Conservation (phyloP, 1,284 basidiomycete genomes). For the Peniophora sp. region DNA sequence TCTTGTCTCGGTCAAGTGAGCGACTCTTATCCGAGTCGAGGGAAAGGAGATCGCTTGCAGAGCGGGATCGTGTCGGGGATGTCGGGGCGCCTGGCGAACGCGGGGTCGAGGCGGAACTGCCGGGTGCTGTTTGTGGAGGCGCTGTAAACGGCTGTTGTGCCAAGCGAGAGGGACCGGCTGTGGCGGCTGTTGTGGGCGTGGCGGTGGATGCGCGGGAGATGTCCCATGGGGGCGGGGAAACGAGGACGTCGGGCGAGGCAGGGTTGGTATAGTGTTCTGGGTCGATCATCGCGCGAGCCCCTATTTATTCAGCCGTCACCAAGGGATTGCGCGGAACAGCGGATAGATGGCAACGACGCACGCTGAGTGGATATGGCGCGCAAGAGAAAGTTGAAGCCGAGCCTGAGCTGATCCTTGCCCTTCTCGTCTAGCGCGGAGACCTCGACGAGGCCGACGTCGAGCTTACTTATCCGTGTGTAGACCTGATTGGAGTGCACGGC, state of each 20-base stretch:
- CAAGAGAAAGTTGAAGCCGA: constrained; percentile 59
- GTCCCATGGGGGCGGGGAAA: constrained; percentile 46
- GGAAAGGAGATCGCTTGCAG: constrained; percentile 46
- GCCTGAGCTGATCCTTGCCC: constrained; percentile 56
- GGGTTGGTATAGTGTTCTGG: constrained; percentile 53
- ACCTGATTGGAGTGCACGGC: constrained; percentile 50
- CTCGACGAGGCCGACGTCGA: constrained; percentile 65
- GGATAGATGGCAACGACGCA: constrained; percentile 22
- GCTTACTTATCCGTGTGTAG: constrained; percentile 35
- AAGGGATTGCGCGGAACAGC: constrained; percentile 4
- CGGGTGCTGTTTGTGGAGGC: constrained; percentile 4
- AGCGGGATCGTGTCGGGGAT: constrained; percentile 44
- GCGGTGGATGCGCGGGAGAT: constrained; percentile 35
- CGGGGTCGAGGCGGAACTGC: constrained; percentile 9
- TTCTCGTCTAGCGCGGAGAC: constrained; percentile 41
- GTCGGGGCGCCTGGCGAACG: constrained; percentile 16
- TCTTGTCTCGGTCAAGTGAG: constrained; percentile 2
- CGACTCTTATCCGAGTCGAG: constrained; percentile 32
- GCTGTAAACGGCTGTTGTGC: constrained; percentile 19
- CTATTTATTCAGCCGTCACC: constrained; percentile 14
- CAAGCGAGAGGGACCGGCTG: constrained; percentile 24
- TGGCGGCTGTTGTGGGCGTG: constrained; percentile 37
- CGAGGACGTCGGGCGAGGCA: constrained; percentile 56
- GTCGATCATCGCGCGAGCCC: constrained; percentile 19
- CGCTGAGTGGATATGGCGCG: constrained; percentile 50